Percentiles rank a stretch among this genome's conserved stretches.
phyloP scores from a whole-genome alignment of 1,284 basidiomycete genomes.

The Sanghuangporus baumii region DNA sequence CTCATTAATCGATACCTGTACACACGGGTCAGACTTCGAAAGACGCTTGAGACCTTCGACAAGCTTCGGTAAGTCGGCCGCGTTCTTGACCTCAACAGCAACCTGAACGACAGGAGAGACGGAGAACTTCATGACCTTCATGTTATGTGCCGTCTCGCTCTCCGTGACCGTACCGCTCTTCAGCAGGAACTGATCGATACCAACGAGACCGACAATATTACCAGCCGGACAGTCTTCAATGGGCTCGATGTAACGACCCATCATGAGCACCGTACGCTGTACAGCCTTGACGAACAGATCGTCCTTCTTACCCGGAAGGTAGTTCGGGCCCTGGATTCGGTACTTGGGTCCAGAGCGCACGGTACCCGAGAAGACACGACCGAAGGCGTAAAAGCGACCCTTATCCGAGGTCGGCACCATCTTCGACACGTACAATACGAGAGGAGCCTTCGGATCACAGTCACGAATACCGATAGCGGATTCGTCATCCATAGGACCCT shows the following conservation, averaged over 20 bases:
- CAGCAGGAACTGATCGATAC: slow-evolving; percentile 99
- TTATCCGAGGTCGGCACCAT: slow-evolving; percentile 99
- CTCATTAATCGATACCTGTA: slow-evolving; percentile 92
- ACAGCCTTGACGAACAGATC: slow-evolving; percentile 98
- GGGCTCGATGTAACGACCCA: slow-evolving; percentile 98
- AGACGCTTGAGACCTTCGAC: slow-evolving; percentile 99
- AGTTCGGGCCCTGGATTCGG: slow-evolving; percentile 99
- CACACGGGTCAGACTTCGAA: slow-evolving; percentile 99
- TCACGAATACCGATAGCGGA: slow-evolving; percentile 98
- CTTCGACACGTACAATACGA: slow-evolving; percentile 99
- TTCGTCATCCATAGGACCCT: slow-evolving; percentile 99
- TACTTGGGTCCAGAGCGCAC: slow-evolving; percentile 97
- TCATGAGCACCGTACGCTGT: slow-evolving; percentile 99
- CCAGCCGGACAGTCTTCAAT: slow-evolving; percentile 99
- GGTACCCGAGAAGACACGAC: slow-evolving; percentile 99
- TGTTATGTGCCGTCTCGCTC: slow-evolving; percentile 99
- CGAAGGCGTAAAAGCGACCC: slow-evolving; percentile 99
- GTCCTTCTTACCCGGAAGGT: slow-evolving; percentile 97
- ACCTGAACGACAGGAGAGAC: slow-evolving; percentile 99
- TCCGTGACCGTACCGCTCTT: slow-evolving; percentile 98
- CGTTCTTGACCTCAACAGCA: slow-evolving; percentile 99
- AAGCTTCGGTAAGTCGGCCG: slow-evolving; percentile 97
- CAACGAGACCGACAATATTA: slow-evolving; percentile 99
- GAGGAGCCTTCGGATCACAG: slow-evolving; percentile 95
- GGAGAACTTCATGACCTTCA: slow-evolving; percentile 99